Conservation (phyloP, 2,329 filamentous ascomycete species). For the Neurospora sp. region DNA sequence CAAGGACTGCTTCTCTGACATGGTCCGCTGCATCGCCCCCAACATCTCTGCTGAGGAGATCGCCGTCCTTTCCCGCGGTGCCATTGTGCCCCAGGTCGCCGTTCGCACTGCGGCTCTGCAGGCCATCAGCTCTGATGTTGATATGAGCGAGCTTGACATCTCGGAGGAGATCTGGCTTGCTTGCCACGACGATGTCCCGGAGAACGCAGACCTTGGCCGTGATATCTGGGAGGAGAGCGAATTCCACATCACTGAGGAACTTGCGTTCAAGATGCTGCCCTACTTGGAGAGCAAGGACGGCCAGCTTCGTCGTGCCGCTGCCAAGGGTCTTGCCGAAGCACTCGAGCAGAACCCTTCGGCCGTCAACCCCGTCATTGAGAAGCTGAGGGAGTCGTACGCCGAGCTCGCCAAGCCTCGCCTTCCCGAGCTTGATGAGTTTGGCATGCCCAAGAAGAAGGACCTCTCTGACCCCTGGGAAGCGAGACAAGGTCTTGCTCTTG, state of each 20-base stretch:
- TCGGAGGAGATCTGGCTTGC: conserved; percentile 90
- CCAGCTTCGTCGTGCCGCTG: conserved; percentile 74
- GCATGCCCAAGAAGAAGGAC: conserved; percentile 87
- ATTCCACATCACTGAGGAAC: conserved; percentile 56
- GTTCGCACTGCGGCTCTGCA: conserved; percentile 81
- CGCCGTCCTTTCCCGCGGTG: conserved; percentile 62
- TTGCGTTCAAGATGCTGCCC: conserved; percentile 58
- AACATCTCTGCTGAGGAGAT: conserved; percentile 70
- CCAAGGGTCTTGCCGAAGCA: conserved; percentile 69
- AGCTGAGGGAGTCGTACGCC: conserved; percentile 61
- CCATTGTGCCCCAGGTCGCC: conserved; percentile 66
- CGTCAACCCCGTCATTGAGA: conserved; percentile 51
- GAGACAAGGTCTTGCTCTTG: conserved; percentile 77
- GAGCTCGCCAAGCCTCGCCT: conserved; percentile 74
- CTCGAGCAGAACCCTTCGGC: conserved; percentile 49
- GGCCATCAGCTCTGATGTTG: conserved; percentile 82
- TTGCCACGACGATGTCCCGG: conserved; percentile 80
- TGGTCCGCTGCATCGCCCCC: conserved; percentile 73
- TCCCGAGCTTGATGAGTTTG: conserved; percentile 81
- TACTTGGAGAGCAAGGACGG: conserved; percentile 74
- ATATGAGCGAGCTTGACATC: conserved; percentile 77
- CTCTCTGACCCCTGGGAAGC: conserved; percentile 84
- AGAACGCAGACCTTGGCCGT: conserved; percentile 72
- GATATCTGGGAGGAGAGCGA: conserved; percentile 95
- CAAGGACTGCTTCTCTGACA: conserved; percentile 83